Conservation (phyloP, 2,329 filamentous ascomycete species). For the Diplodia sapinea region DNA sequence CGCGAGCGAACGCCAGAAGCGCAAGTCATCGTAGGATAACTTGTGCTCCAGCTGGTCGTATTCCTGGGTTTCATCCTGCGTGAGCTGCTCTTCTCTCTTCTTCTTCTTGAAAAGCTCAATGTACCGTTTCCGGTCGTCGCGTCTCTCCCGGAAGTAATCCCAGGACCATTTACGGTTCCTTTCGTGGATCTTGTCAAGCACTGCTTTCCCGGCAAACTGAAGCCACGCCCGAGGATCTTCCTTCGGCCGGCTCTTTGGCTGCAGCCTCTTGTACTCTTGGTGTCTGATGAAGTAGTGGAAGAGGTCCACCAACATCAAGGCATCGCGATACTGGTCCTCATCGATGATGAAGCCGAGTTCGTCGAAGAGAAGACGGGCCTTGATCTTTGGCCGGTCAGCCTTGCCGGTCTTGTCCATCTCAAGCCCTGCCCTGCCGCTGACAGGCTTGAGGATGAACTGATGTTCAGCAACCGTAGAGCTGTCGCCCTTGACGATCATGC, state of each 20-base stretch:
- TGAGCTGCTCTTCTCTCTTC: conserved; percentile 71
- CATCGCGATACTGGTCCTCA: conserved; percentile 95
- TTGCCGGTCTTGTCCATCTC: conserved; percentile 94
- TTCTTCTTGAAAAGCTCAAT: conserved; percentile 96
- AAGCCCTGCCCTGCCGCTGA: conserved; percentile 92
- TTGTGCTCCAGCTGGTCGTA: conserved; percentile 82
- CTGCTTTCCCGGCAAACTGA: conserved; percentile 84
- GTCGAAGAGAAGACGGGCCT: conserved; percentile 89
- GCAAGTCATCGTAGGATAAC: conserved; percentile 88
- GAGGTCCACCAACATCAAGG: conserved; percentile 95
- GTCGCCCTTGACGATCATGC: conserved; percentile 77
- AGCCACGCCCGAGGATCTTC: conserved; percentile 94
- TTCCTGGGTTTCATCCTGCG: conserved; percentile 72
- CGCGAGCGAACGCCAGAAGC: conserved; percentile 95
- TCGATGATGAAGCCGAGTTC: conserved; percentile 98
- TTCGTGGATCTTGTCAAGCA: conserved; percentile 93
- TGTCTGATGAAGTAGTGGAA: conserved; percentile 99
- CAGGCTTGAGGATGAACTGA: conserved; percentile 94
- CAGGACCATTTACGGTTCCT: conserved; percentile 92
- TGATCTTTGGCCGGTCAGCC: conserved; percentile 79
- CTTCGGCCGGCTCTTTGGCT: conserved; percentile 83
- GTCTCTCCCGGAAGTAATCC: conserved; percentile 90
- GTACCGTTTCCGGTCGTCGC: conserved; percentile 86
- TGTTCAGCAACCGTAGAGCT: conserved; percentile 65
- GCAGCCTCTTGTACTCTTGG: conserved; percentile 92